A percentile compares a stretch with the other conserved stretches of the same genome.
These are phyloP conservation scores for Fusarium ambrosium DNA, from an alignment of 2,329 filamentous ascomycete species.

Conservation along the genomic window DNA sequence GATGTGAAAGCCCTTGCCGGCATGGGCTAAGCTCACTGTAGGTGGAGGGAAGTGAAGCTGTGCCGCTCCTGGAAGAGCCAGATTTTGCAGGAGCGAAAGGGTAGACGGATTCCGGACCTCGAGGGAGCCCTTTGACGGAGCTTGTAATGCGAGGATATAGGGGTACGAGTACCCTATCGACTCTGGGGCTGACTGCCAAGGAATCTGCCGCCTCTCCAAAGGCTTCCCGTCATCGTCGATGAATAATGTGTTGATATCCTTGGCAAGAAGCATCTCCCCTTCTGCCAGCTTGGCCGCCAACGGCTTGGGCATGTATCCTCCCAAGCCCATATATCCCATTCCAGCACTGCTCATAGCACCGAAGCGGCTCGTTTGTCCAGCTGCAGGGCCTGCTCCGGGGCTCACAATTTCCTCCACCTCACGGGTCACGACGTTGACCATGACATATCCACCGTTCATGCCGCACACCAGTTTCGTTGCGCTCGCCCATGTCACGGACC, in stretches of 20 bases:
- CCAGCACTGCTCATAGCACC: slow-evolving; percentile 86
- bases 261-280: slow-evolving; percentile 91
- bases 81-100: slow-evolving; percentile 87
- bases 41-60: slow-evolving; percentile 93
- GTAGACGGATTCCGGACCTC: slow-evolving; percentile 96
- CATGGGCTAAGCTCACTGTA: slow-evolving; percentile 93
- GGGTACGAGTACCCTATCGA: slow-evolving; percentile 97
- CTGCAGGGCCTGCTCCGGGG: slow-evolving; percentile 76
- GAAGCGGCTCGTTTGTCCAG: slow-evolving; percentile 78
- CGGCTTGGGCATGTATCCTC: slow-evolving; percentile 91
- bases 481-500: slow-evolving; percentile 91
- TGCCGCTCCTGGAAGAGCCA: slow-evolving; percentile 83
- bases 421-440: slow-evolving; percentile 85
- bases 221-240: slow-evolving; percentile 87
- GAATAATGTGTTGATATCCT: slow-evolving; percentile 96
- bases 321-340: slow-evolving; percentile 97
- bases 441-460: slow-evolving; percentile 90
- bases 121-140: slow-evolving; percentile 84
- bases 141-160: slow-evolving; percentile 89
- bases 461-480: slow-evolving; percentile 90
- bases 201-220: slow-evolving; percentile 87
- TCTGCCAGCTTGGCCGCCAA: slow-evolving; percentile 86
- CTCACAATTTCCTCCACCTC: slow-evolving; percentile 84
- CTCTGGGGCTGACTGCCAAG: slow-evolving; percentile 90
- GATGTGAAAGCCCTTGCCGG: slow-evolving; percentile 95